Percentiles rank a stretch among this genome's conserved stretches.
Conservation (phyloP, 495 filamentous ascomycete genomes). For the Lepraria neglecta region DNA sequence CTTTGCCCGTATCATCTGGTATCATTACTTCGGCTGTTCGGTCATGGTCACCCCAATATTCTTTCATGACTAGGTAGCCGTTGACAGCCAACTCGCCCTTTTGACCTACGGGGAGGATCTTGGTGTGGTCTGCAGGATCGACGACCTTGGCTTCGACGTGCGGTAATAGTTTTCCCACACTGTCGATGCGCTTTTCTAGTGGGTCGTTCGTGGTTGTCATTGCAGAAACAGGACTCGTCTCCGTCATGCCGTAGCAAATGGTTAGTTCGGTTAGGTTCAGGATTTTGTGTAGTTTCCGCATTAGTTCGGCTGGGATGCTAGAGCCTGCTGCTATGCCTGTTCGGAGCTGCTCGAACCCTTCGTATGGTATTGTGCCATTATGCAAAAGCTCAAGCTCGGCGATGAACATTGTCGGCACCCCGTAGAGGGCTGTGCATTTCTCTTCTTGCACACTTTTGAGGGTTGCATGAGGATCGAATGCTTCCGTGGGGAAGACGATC, state of each 20-base stretch:
- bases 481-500: conserved; percentile 81
- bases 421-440: conserved; percentile 77
- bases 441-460: conserved; percentile 68
- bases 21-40: conserved; percentile 67
- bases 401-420: conserved; percentile 94
- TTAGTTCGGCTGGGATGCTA: conserved; percentile 73
- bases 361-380: conserved; percentile 42
- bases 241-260: conserved; percentile 98
- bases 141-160: conserved; percentile 86
- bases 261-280: conserved; percentile 80
- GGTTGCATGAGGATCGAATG: conserved; percentile 73
- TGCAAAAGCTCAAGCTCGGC: conserved; percentile 73
- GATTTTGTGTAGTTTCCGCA: conserved; percentile 69
- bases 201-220: conserved; percentile 88
- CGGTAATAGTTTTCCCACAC: conserved; percentile 71
- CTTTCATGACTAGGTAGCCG: conserved; percentile 86
- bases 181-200: conserved; percentile 66
- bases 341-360: conserved; percentile 62
- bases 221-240: conserved; percentile 82
- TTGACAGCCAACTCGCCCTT: conserved; percentile 76
- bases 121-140: conserved; percentile 47
- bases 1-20: conserved; percentile 49
- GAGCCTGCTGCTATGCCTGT: conserved; percentile 92
- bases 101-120: conserved; percentile 56
- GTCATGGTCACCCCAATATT: conserved; percentile 71